These are phyloP conservation scores for Hemisphaericaspora xylanilytica DNA, from an alignment of 1,139 yeast species.

Conservation along the genomic window DNA sequence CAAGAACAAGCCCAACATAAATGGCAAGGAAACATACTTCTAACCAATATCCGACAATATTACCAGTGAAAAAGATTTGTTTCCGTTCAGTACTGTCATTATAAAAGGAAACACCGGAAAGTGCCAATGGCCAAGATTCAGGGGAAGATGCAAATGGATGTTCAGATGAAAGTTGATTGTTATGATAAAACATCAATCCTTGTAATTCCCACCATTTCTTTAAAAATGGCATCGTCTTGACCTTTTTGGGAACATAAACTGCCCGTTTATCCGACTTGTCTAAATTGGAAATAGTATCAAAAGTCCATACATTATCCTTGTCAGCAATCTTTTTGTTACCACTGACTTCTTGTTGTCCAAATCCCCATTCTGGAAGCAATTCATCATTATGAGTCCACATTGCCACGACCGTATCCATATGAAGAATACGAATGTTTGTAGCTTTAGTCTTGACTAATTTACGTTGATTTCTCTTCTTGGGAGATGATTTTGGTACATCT, in stretches of 20 bases:
- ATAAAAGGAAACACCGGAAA: slow-evolving; percentile 96
- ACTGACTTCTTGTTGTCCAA: slow-evolving; percentile 86
- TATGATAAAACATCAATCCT: slow-evolving; percentile 84
- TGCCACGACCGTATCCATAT: slow-evolving; percentile 84
- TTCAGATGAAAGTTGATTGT: slow-evolving; percentile 78
- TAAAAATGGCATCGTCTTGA: slow-evolving; percentile 65
- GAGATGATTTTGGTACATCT: slow-evolving; percentile 25
- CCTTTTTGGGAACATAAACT: slow-evolving; percentile 54
- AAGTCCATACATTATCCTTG: slow-evolving; percentile 66
- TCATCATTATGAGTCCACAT: slow-evolving; percentile 92
- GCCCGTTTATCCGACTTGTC: slow-evolving; percentile 56
- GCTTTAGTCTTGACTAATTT: slow-evolving; percentile 67
- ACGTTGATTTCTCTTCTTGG: slow-evolving; percentile 42
- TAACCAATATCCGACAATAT: slow-evolving; percentile 89
- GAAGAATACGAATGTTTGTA: slow-evolving; percentile 66
- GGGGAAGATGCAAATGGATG: slow-evolving; percentile 98
- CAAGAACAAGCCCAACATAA: slow-evolving; percentile 58
- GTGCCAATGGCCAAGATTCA: slow-evolving; percentile 87
- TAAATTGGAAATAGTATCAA: slow-evolving; percentile 71
- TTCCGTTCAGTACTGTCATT: slow-evolving; percentile 60
- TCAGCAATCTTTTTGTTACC: slow-evolving; percentile 84
- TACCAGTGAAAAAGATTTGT: slow-evolving; percentile 90
- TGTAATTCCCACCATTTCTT: slow-evolving; percentile 90
- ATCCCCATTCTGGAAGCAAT: slow-evolving; percentile 91
- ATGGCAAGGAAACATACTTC: slow-evolving; percentile 68